These are phyloP conservation scores for Rhododendron griersonianum DNA, from an alignment of 148 eudicot species.

Conservation along the genomic window DNA sequence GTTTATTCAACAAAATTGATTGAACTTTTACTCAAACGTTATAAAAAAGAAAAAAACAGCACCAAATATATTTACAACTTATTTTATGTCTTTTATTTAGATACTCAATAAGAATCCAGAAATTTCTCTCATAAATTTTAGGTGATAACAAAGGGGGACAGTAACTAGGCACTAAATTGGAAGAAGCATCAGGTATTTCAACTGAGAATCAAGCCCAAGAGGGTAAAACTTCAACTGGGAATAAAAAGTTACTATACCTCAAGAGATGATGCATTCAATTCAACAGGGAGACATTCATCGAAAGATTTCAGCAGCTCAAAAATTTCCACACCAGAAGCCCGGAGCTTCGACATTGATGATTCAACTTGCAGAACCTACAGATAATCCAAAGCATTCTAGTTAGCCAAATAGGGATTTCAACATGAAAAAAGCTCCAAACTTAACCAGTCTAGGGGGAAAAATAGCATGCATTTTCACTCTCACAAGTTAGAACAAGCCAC, in stretches of 20 bases:
- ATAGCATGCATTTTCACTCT: background rate
- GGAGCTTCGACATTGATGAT: constrained; percentile 43
- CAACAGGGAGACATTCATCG: constrained; percentile 43
- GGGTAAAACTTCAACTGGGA: background rate
- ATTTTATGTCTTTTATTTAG: background rate
- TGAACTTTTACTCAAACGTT: background rate
- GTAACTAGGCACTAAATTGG: background rate
- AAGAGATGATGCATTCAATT: constrained; percentile 56
- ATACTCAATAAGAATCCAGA: background rate
- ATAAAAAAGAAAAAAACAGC: background rate
- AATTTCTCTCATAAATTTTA: background rate
- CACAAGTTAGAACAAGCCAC: background rate
- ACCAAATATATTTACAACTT: background rate
- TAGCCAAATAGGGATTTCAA: background rate
- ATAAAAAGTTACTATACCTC: constrained; percentile 40
- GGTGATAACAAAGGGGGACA: background rate
- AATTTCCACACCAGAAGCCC: constrained; percentile 49
- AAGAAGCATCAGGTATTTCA: background rate
- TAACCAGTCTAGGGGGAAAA: background rate
- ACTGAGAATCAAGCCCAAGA: background rate
- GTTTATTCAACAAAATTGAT: background rate
- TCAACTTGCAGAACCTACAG: constrained; percentile 82
- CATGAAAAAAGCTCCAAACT: background rate
- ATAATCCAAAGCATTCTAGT: constrained; percentile 21
- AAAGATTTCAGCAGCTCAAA: constrained; percentile 62